phyloP scores from a whole-genome alignment of 345 rosid species.

The Lagerstroemia speciosa region DNA sequence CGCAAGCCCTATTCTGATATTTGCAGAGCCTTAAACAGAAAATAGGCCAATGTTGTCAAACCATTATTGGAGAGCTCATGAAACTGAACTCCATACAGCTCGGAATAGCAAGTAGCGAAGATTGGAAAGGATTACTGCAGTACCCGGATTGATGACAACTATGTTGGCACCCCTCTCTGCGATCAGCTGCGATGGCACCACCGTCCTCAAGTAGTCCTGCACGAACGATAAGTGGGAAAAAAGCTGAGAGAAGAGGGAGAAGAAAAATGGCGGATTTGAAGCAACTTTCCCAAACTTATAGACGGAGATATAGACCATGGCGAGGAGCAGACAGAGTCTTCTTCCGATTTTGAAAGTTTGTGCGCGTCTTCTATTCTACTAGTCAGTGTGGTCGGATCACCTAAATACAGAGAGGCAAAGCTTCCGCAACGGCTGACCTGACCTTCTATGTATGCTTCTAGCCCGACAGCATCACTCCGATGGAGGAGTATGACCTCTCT shows the following conservation, averaged over 20 bases:
- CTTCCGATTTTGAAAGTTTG: too few relatives aligned
- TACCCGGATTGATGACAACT: constrained; percentile 82
- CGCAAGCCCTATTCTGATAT: constrained; percentile 73
- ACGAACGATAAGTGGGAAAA: not conserved
- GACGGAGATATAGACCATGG: not conserved
- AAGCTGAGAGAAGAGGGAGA: not conserved
- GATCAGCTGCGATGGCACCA: constrained; percentile 76
- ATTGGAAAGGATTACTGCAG: not conserved
- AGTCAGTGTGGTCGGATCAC: too few relatives aligned
- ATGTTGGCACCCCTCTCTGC: constrained; percentile 81
- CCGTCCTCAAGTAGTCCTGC: constrained; percentile 94
- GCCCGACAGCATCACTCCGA: too few relatives aligned
- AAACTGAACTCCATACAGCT: not conserved
- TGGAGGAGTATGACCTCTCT: too few relatives aligned
- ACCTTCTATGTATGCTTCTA: too few relatives aligned
- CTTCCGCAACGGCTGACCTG: too few relatives aligned
- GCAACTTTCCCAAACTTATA: not conserved
- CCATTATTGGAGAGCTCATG: not conserved
- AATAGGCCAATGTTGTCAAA: not conserved
- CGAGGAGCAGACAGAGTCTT: not conserved
- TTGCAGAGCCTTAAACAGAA: constrained; percentile 49
- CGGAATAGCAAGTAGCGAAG: not conserved
- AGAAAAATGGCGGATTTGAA: not conserved
- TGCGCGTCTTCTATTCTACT: too few relatives aligned
- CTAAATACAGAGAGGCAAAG: too few relatives aligned